Conservation (phyloP, 1,284 basidiomycete species). For the Cutaneotrichosporon cavernicola region DNA sequence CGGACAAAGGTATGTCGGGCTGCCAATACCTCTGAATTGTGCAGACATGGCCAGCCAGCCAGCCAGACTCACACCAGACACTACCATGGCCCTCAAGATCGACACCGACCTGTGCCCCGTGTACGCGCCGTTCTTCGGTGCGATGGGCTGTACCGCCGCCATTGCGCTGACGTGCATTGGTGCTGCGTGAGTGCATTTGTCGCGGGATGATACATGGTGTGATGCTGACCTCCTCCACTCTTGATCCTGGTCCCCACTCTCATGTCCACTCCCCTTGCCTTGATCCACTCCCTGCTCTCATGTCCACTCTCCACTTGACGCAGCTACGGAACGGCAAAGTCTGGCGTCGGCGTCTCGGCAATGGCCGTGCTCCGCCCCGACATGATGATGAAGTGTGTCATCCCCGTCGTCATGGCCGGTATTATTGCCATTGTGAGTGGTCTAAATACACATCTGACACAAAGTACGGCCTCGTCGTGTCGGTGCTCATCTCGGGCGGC, state of each 20-base stretch:
- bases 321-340: slow-evolving; percentile 89
- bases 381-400: slow-evolving; percentile 91
- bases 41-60: neutral
- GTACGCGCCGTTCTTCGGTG: slow-evolving; percentile 95
- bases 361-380: slow-evolving; percentile 96
- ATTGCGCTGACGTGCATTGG: slow-evolving; percentile 88
- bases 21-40: neutral
- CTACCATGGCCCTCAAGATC: slow-evolving; percentile 12
- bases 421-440: slow-evolving; percentile 77
- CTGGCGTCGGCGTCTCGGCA: slow-evolving; percentile 97
- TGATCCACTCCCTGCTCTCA: neutral
- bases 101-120: slow-evolving; percentile 76
- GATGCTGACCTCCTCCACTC: neutral
- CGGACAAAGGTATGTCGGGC: neutral
- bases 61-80: slow-evolving; percentile 10
- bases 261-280: neutral
- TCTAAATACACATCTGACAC: neutral
- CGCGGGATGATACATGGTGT: neutral
- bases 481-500: slow-evolving; percentile 76
- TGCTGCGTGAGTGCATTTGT: slow-evolving; percentile 46
- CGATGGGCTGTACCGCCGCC: slow-evolving; percentile 94
- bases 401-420: slow-evolving; percentile 99
- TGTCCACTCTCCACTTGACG: neutral
- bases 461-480: slow-evolving; percentile 86
- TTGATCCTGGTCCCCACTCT: neutral